Conservation (phyloP, 306 rosid genomes). For the Cicer arietinum region DNA sequence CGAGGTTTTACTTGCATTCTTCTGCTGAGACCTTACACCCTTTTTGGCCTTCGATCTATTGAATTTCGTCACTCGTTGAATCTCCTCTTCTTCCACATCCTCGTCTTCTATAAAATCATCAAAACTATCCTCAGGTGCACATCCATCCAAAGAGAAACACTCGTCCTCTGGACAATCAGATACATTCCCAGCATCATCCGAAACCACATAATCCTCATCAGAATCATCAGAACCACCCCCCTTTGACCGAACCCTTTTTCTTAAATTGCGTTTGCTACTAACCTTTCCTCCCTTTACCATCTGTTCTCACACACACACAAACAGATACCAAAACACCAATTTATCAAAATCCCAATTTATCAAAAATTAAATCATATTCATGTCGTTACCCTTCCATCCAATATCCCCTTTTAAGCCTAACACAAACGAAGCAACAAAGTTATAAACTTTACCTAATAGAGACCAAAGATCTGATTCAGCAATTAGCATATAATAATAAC, state of each 20-base stretch:
- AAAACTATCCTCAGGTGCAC: slow-evolving; percentile 70
- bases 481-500: slow-evolving; percentile 21
- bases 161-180: slow-evolving; percentile 59
- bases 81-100: slow-evolving; percentile 51
- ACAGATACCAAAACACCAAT: slow-evolving; percentile 27
- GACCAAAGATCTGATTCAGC: slow-evolving; percentile 54
- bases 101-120: slow-evolving; percentile 43
- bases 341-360: slow-evolving; percentile 41
- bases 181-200: slow-evolving; percentile 66
- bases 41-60: slow-evolving; percentile 61
- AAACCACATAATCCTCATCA: slow-evolving; percentile 90
- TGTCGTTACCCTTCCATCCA: not conserved
- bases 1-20: slow-evolving; percentile 41
- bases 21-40: slow-evolving; percentile 11
- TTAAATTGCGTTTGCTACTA: slow-evolving; percentile 54
- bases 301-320: slow-evolving; percentile 59
- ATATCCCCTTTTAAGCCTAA: slow-evolving; percentile 3
- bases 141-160: slow-evolving; percentile 65
- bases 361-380: slow-evolving; percentile 8
- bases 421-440: slow-evolving; percentile 23
- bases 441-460: slow-evolving; percentile 11
- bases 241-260: slow-evolving; percentile 56
- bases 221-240: slow-evolving; percentile 79
- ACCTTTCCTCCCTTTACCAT: slow-evolving; percentile 91
- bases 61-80: slow-evolving; percentile 44